These are phyloP conservation scores for Scedosporium minutisporum DNA, from an alignment of 2,329 filamentous ascomycete genomes.

Conservation along the genomic window DNA sequence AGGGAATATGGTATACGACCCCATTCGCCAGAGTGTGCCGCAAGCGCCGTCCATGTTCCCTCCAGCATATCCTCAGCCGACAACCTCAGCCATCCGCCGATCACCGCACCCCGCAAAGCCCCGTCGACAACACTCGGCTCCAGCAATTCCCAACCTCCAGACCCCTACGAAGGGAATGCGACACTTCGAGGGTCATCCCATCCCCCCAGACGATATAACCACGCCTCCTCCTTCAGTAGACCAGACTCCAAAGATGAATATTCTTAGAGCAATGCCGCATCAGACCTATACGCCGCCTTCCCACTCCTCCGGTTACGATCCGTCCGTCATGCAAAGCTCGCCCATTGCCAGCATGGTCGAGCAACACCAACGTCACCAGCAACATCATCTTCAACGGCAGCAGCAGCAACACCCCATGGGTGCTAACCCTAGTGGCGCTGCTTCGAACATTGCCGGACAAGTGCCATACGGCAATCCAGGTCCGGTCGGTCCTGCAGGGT, in stretches of 20 bases:
- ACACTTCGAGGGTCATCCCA: conserved; percentile 20
- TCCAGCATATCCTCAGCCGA: conserved; percentile 38
- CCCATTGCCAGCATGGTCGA: conserved; percentile 32
- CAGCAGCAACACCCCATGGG: not conserved
- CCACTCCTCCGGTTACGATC: conserved; percentile 32
- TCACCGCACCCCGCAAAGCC: conserved; percentile 24
- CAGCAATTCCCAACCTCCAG: conserved; percentile 9
- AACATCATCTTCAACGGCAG: conserved; percentile 1
- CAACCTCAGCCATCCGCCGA: conserved; percentile 36
- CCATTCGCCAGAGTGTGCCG: conserved; percentile 45
- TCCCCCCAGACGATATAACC: conserved; percentile 17
- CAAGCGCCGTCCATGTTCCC: conserved; percentile 39
- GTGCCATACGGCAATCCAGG: not conserved
- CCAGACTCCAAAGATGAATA: conserved; percentile 16
- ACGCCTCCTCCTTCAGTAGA: conserved; percentile 22
- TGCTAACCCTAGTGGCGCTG: not conserved
- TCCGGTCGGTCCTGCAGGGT: not conserved
- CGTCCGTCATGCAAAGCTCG: conserved; percentile 28
- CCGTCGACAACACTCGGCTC: conserved; percentile 14
- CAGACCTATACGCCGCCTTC: conserved; percentile 29
- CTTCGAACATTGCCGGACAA: not conserved
- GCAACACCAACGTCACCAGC: conserved; percentile 1
- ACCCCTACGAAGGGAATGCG: conserved; percentile 12
- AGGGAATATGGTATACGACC: conserved; percentile 51
- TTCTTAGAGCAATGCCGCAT: conserved; percentile 14